A percentile compares a stretch with the other conserved stretches of the same genome.
phyloP scores from a whole-genome alignment of 1,284 basidiomycete species.

The Malassezia globosa region DNA sequence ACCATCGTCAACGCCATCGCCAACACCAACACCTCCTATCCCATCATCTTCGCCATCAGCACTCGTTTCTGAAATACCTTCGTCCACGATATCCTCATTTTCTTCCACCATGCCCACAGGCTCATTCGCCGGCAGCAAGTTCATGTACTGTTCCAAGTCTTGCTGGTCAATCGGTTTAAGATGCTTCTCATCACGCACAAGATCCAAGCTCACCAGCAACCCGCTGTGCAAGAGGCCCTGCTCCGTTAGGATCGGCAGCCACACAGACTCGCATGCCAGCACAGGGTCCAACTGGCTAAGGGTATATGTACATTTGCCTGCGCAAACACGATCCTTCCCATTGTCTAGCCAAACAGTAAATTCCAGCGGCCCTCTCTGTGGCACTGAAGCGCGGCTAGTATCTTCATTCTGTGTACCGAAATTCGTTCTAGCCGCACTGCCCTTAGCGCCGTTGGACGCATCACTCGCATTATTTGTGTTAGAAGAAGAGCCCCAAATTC shows the following conservation, averaged over 20 bases:
- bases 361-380: no score
- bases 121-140: background rate
- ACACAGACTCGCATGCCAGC: background rate
- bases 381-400: no score
- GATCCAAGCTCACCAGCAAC: background rate
- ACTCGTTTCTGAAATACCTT: background rate
- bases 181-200: background rate
- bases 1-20: no score
- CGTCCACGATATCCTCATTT: conserved; percentile 2
- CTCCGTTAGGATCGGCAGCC: background rate
- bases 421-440: no score
- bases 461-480: no score
- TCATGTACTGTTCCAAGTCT: background rate
- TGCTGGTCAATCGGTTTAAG: background rate
- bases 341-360: background rate
- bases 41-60: background rate
- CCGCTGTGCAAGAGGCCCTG: background rate
- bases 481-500: background rate
- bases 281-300: background rate
- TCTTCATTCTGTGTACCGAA: no score
- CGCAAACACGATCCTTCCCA: background rate
- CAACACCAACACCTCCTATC: no score
- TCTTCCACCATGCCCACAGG: conserved; percentile 6
- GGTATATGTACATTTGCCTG: background rate
- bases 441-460: no score